Percentiles rank a stretch among this genome's conserved stretches.
Evolutionary conservation across 139 green algal genomes (phyloP).

Genomic region (Ettlia oleoabundans): DNA sequence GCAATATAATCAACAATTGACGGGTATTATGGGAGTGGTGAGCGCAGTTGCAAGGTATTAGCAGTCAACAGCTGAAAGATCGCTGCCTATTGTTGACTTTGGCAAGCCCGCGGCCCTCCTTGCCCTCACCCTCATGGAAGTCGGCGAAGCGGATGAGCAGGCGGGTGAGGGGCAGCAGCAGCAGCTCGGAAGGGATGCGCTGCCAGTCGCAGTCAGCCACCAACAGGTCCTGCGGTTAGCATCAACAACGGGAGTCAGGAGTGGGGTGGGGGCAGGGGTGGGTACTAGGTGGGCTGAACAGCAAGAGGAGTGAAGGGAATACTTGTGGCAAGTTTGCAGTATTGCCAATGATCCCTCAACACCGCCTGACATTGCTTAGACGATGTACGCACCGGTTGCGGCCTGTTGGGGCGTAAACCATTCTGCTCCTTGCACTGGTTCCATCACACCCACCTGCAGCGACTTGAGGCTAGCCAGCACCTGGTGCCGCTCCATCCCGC

Average conservation of each 20-base stretch:
- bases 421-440: not conserved
- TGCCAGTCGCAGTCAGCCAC: constrained; percentile 27
- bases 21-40: too few species aligned
- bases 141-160: constrained; percentile 32
- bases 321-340: too few species aligned
- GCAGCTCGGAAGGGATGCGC: not conserved
- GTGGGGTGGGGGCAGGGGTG: not conserved
- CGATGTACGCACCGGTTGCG: too few species aligned
- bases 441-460: not conserved
- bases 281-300: too few species aligned
- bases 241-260: not conserved
- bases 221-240: constrained; percentile 8
- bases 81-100: too few species aligned
- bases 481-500: not conserved
- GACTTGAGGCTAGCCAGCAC: not conserved
- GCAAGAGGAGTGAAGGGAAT: too few species aligned
- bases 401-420: too few species aligned
- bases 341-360: too few species aligned
- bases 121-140: not conserved
- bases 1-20: too few species aligned
- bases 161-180: constrained; percentile 20
- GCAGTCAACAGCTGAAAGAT: too few species aligned
- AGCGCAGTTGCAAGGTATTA: too few species aligned
- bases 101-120: not conserved
- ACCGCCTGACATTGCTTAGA: too few species aligned